phyloP scores from a whole-genome alignment of 2,329 filamentous ascomycete species.

The Cytospora paraplurivora region DNA sequence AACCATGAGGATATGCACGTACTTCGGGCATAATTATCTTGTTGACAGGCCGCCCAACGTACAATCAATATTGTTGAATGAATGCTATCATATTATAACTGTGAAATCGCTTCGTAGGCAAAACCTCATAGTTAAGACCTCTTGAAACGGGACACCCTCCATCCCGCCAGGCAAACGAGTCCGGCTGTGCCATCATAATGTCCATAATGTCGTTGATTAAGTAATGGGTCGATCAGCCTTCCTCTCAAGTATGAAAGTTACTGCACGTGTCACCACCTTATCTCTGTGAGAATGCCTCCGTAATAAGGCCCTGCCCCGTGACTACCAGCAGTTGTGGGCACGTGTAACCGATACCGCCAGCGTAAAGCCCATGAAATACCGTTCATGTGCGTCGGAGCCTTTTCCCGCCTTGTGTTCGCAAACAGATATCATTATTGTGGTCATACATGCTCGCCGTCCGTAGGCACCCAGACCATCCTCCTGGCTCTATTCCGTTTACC shows the following conservation, averaged over 20 bases:
- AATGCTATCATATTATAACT: no score
- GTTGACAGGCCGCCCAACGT: not conserved
- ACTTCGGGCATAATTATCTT: not conserved
- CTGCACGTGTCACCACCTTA: not conserved
- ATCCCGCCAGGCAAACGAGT: not conserved
- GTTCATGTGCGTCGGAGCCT: not conserved
- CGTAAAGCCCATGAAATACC: not conserved
- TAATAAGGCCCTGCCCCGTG: not conserved
- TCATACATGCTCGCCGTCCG: slow-evolving; percentile 10
- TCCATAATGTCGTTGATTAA: slow-evolving; percentile 21
- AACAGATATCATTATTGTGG: slow-evolving; percentile 17
- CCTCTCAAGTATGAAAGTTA: not conserved
- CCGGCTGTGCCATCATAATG: not conserved
- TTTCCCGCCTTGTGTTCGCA: slow-evolving; percentile 5
- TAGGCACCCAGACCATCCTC: slow-evolving; percentile 6
- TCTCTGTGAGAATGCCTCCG: not conserved
- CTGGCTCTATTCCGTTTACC: slow-evolving; percentile 3
- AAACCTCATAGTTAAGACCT: not conserved
- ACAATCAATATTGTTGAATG: not conserved
- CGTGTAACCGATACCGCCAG: not conserved
- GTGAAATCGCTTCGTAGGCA: no score
- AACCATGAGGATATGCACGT: not conserved
- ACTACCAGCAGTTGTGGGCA: slow-evolving; percentile 3
- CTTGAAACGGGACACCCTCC: not conserved
- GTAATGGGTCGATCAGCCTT: not conserved